A percentile compares a stretch with the other conserved stretches of the same genome.
phyloP scores from a whole-genome alignment of 768 basidiomycete species.

The Mycena indigotica region DNA sequence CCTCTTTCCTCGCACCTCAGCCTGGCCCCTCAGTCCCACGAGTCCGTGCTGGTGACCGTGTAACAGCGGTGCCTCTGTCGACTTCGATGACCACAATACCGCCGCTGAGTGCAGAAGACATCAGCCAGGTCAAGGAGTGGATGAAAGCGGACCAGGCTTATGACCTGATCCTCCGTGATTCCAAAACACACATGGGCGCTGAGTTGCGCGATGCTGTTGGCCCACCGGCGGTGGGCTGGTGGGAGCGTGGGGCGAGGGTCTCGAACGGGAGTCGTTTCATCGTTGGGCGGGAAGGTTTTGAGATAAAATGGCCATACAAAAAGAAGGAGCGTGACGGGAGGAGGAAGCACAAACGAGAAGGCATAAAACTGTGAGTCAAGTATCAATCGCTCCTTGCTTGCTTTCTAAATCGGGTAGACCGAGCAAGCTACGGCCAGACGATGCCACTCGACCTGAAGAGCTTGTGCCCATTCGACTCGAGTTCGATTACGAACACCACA shows the following conservation, averaged over 20 bases:
- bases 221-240: slow-evolving; percentile 52
- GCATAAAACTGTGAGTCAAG: slow-evolving; percentile 70
- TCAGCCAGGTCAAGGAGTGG: slow-evolving; percentile 59
- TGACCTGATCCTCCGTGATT: slow-evolving; percentile 48
- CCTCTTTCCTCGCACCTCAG: slow-evolving; percentile 34
- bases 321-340: slow-evolving; percentile 43
- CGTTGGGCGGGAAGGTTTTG: slow-evolving; percentile 51
- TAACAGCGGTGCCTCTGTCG: slow-evolving; percentile 62
- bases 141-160: slow-evolving; percentile 65
- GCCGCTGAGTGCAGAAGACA: slow-evolving; percentile 51
- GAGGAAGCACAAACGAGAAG: slow-evolving; percentile 63
- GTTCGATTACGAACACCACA: slow-evolving; percentile 92
- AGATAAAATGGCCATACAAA: slow-evolving; percentile 48
- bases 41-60: slow-evolving; percentile 59
- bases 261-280: slow-evolving; percentile 40
- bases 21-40: slow-evolving; percentile 49
- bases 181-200: slow-evolving; percentile 53
- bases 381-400: slow-evolving; percentile 14
- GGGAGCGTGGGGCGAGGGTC: slow-evolving; percentile 57
- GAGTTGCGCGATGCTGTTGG: slow-evolving; percentile 52
- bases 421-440: slow-evolving; percentile 54
- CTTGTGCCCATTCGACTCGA: slow-evolving; percentile 96
- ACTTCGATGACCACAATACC: slow-evolving; percentile 59
- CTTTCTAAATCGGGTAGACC: slow-evolving; percentile 46
- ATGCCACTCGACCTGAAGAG: slow-evolving; percentile 69